Conservation (phyloP, 75 land plant species). For the Larix kaempferi region DNA sequence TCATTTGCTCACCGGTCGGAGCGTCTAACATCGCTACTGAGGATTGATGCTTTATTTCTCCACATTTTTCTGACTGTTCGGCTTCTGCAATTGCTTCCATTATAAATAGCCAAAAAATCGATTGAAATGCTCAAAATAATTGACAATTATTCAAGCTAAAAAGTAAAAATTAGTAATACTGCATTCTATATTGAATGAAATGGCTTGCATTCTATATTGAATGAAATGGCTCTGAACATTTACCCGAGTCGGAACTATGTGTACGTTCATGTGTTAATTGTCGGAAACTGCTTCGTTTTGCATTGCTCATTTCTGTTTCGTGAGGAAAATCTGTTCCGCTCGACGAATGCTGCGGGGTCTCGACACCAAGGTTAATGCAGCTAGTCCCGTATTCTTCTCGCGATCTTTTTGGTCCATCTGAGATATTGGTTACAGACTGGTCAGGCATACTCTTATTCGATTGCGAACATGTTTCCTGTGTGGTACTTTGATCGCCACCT, state of each 20-base stretch:
- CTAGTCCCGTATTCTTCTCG: background rate
- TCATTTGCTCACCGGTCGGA: background rate
- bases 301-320: background rate
- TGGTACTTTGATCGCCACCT: no score
- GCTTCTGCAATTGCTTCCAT: constrained; percentile 1
- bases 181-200: background rate
- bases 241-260: constrained; percentile 5
- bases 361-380: background rate
- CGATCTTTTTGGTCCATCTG: background rate
- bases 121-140: background rate
- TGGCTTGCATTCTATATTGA: background rate
- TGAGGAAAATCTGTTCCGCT: background rate
- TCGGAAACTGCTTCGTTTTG: background rate
- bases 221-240: background rate
- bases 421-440: background rate
- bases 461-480: background rate
- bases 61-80: background rate
- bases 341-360: no score
- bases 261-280: background rate
- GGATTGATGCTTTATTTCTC: constrained; percentile 4
- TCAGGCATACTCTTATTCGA: no score
- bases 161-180: background rate
- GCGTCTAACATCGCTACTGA: background rate
- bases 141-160: background rate
- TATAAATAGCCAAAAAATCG: background rate